Evolutionary conservation across 495 filamentous ascomycete genomes (phyloP).

Genomic region (Podospora australis): DNA sequence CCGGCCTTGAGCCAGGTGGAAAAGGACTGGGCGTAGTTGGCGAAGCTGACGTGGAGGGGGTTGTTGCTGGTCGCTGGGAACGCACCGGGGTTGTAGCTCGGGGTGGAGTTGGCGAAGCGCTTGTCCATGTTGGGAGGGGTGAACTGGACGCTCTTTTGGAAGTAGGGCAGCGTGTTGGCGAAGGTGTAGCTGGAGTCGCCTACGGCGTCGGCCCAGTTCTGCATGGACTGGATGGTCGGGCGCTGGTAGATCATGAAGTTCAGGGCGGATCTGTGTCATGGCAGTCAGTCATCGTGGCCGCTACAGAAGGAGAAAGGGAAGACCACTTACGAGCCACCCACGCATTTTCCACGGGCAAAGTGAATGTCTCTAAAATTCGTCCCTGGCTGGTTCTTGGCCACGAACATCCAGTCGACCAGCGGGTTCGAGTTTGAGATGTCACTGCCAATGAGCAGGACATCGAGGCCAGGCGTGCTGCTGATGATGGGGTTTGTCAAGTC

Average conservation of each 20-base stretch:
- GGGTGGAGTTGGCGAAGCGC: conserved; percentile 2
- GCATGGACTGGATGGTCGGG: not conserved
- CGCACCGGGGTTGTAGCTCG: conserved; percentile 5
- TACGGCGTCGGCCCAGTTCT: not conserved
- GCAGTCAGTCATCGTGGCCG: not conserved
- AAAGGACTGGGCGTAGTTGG: conserved; percentile 9
- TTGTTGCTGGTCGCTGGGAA: conserved; percentile 5
- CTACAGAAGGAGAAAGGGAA: not conserved
- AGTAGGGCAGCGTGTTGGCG: not conserved
- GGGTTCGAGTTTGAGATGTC: not conserved
- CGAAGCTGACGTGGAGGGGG: conserved; percentile 13
- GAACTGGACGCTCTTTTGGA: conserved; percentile 2
- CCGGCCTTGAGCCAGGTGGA: conserved; percentile 8
- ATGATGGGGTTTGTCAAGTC: conserved; percentile 6
- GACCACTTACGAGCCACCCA: conserved; percentile 3
- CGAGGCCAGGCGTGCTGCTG: conserved; percentile 3
- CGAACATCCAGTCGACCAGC: conserved; percentile 2
- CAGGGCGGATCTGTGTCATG: not conserved
- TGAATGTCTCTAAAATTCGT: conserved; percentile 1
- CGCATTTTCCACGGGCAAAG: conserved; percentile 1
- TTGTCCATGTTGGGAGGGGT: not conserved
- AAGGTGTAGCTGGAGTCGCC: not conserved
- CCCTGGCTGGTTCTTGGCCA: conserved; percentile 4
- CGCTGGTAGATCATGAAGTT: conserved; percentile 3
- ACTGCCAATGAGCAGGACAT: conserved; percentile 4